These are phyloP conservation scores for Berberis thunbergii DNA, from an alignment of 164 flowering plant genomes.

Conservation along the genomic window DNA sequence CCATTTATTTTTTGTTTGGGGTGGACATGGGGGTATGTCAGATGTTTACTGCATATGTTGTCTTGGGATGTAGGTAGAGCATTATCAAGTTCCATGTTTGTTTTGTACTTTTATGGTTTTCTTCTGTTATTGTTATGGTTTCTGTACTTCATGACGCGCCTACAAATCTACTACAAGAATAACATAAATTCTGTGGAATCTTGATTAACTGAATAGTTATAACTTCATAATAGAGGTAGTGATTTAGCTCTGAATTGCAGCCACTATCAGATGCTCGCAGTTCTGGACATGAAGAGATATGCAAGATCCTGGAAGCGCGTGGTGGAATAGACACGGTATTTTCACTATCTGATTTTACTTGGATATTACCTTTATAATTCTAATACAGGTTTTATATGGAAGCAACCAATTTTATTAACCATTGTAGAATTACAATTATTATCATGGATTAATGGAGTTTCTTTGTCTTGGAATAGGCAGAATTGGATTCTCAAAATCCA, in stretches of 20 bases:
- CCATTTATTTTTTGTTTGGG: no score
- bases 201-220: no score
- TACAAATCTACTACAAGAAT: no score
- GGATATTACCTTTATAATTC: background rate
- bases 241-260: slow-evolving; percentile 21
- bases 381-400: background rate
- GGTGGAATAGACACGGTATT: slow-evolving; percentile 49
- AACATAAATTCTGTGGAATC: no score
- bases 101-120: no score
- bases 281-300: slow-evolving; percentile 32
- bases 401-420: background rate
- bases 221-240: background rate
- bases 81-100: no score
- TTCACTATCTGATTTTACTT: background rate
- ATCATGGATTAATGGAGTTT: background rate
- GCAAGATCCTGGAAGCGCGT: slow-evolving; percentile 38
- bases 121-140: no score
- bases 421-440: background rate
- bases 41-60: no score
- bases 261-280: slow-evolving; percentile 52
- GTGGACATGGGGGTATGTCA: no score
- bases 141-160: no score
- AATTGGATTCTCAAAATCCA: slow-evolving; percentile 29
- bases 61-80: no score
- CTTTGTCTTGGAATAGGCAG: slow-evolving; percentile 29